Base-by-base conservation (phyloP, 495 filamentous ascomycete species). In the Daldinia concentrica region DNA sequence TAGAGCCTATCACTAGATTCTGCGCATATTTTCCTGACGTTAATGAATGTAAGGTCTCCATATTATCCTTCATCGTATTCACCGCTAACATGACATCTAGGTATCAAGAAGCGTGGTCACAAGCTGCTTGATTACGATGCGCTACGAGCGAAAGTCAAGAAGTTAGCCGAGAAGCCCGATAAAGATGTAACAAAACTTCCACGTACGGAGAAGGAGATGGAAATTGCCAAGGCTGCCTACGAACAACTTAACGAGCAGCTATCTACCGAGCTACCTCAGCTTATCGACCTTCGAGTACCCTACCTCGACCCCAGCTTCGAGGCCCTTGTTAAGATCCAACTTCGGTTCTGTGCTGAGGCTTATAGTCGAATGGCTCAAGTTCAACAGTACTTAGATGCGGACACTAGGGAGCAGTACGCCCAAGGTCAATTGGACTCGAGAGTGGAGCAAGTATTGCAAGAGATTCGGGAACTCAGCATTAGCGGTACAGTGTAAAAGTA, bases 21-120 rank as follows among this genome's bases (percentile, higher is more conserved):
- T 98, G 95, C 79, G 93, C 94, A 62, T 99, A 99, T 83, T 99
- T 99, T 82, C 96, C 96, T 5, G 95, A 99, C 78, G 94, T 98
- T 71, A 99, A 99, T 80, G 93, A 97, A 82, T 98, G 96, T 91
- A 84, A 88, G 69, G n/a, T 30, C 43, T 54, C 19, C 4, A 17
- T 24, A 7, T 56, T 7, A 36, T 15, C 27, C 39, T 50, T 41
- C 34, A 11, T n/a, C 39, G 3, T 32, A 32, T 11, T 56, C 30
- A 45, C n/a, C 1, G 39, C 56, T 78, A 41, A 70, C 73, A 26
- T 27, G 19, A 12, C 37, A 30, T 48, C 24, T 58, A 92, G 90
- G 90, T 78, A 98, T 99, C 80, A 98, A 98, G 81, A 99, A 99
- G 81, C 91, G 95, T 76, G 92, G 97, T 72, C 91, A 98, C 86